phyloP scores from a whole-genome alignment of 2,329 filamentous ascomycete genomes.

The Claviceps spartinae region DNA sequence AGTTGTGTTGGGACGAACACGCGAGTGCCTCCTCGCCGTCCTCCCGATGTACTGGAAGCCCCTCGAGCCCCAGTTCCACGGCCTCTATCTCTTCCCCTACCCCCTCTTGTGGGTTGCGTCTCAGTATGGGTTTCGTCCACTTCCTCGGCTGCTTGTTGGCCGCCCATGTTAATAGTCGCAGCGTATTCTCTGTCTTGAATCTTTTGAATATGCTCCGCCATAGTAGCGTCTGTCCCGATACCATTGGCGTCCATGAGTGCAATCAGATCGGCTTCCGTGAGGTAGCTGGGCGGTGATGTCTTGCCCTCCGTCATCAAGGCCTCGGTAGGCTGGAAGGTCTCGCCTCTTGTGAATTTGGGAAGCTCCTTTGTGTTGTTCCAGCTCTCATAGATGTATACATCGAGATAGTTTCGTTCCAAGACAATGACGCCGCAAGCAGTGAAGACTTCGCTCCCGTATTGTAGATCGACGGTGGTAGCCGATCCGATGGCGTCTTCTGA shows the following conservation, averaged over 20 bases:
- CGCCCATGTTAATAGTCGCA: constrained; percentile 40
- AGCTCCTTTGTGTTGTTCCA: constrained; percentile 83
- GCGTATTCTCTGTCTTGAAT: constrained; percentile 87
- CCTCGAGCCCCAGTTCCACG: constrained; percentile 26
- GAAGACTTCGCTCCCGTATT: constrained; percentile 75
- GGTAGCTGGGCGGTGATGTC: constrained; percentile 68
- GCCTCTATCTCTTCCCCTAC: constrained; percentile 34
- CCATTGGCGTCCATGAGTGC: constrained; percentile 97
- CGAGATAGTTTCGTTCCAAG: constrained; percentile 79
- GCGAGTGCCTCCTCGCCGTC: constrained; percentile 42
- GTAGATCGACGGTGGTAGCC: constrained; percentile 70
- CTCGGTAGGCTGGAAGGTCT: constrained; percentile 76
- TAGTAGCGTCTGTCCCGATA: constrained; percentile 95
- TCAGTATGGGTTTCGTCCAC: constrained; percentile 21
- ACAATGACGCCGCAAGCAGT: constrained; percentile 73
- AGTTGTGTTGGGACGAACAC: constrained; percentile 90
- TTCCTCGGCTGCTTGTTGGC: constrained; percentile 21
- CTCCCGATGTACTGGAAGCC: constrained; percentile 28
- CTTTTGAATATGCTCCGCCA: constrained; percentile 96
- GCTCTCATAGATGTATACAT: constrained; percentile 91
- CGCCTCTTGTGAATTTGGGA: constrained; percentile 65
- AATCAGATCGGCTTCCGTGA: constrained; percentile 92
- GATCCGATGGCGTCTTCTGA: constrained; percentile 85
- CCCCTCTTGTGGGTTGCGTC: constrained; percentile 20
- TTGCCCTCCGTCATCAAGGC: constrained; percentile 85